phyloP scores from a whole-genome alignment of 768 basidiomycete genomes.

The Boletus subcaerulescens region DNA sequence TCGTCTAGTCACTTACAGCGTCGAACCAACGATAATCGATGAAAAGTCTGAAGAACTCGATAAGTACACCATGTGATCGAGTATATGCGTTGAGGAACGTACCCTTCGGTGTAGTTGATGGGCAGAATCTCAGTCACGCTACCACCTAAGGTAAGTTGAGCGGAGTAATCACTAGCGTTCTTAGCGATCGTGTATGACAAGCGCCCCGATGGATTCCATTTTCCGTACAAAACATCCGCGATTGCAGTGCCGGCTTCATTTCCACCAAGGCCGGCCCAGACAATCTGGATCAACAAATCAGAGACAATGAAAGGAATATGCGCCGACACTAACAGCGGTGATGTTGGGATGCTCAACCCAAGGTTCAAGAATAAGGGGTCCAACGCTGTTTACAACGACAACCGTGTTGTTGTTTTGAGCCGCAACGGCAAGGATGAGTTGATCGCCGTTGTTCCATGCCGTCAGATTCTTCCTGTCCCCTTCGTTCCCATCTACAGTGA shows the following conservation, averaged over 20 bases:
- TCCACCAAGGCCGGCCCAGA: constrained; percentile 59
- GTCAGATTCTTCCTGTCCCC: constrained; percentile 38
- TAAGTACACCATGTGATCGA: background rate
- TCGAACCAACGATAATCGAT: constrained; percentile 78
- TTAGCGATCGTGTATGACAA: constrained; percentile 77
- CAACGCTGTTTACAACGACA: constrained; percentile 77
- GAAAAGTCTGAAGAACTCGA: constrained; percentile 37
- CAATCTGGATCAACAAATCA: constrained; percentile 29
- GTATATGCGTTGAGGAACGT: background rate
- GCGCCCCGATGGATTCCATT: constrained; percentile 70
- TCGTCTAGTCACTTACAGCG: constrained; percentile 41
- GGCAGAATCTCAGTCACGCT: constrained; percentile 31
- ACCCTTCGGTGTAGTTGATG: constrained; percentile 63
- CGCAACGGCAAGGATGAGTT: constrained; percentile 54
- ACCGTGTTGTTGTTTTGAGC: constrained; percentile 71
- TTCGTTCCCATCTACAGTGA: constrained; percentile 55
- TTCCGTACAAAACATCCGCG: constrained; percentile 74
- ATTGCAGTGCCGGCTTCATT: constrained; percentile 79
- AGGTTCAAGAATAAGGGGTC: constrained; percentile 61
- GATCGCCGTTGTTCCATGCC: constrained; percentile 36
- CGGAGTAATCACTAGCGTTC: constrained; percentile 47
- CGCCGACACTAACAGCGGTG: constrained; percentile 52
- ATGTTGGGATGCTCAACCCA: constrained; percentile 79
- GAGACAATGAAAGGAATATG: constrained; percentile 1
- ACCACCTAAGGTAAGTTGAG: constrained; percentile 34